A percentile compares a stretch with the other conserved stretches of the same genome.
Evolutionary conservation across 2,329 filamentous ascomycete genomes (phyloP).

Genomic region (Ceratocystis cacaofunesta): DNA sequence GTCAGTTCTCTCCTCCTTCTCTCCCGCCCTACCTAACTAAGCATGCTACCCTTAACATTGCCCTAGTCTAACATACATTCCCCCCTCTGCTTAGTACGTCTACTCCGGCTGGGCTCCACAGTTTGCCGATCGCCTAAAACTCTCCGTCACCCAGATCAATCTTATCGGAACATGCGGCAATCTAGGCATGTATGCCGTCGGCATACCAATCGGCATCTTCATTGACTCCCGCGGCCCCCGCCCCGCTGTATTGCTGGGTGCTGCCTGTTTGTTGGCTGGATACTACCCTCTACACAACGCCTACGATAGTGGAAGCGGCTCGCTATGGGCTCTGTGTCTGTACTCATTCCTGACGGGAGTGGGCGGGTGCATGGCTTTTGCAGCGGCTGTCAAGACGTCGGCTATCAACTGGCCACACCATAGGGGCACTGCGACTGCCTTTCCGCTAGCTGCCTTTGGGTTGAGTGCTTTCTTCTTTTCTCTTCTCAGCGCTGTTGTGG

Average conservation of each 20-base stretch:
- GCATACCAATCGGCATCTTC: constrained; percentile 76
- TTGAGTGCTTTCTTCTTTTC: constrained; percentile 96
- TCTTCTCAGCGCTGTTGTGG: constrained; percentile 56
- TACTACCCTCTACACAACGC: constrained; percentile 78
- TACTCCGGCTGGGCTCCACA: constrained; percentile 97
- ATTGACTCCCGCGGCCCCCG: constrained; percentile 72
- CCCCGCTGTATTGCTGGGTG: constrained; percentile 61
- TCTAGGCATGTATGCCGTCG: constrained; percentile 83
- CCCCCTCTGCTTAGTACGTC: constrained; percentile 53
- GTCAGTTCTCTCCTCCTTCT: constrained; percentile 34
- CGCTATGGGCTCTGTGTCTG: constrained; percentile 54
- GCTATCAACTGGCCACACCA: constrained; percentile 85
- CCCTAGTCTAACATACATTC: constrained; percentile 9
- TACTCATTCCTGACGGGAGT: constrained; percentile 76
- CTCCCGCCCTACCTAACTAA: not conserved
- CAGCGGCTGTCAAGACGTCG: constrained; percentile 69
- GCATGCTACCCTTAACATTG: not conserved
- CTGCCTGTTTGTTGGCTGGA: constrained; percentile 55
- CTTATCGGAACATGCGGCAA: constrained; percentile 77
- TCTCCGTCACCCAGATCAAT: constrained; percentile 88
- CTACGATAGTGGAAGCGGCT: constrained; percentile 51
- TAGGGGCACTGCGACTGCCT: constrained; percentile 84
- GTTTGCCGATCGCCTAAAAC: constrained; percentile 71
- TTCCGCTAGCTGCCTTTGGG: constrained; percentile 84
- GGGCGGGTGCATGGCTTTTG: constrained; percentile 84